phyloP scores from a whole-genome alignment of 1,139 yeast genomes.

The Arxiozyma telluris region DNA sequence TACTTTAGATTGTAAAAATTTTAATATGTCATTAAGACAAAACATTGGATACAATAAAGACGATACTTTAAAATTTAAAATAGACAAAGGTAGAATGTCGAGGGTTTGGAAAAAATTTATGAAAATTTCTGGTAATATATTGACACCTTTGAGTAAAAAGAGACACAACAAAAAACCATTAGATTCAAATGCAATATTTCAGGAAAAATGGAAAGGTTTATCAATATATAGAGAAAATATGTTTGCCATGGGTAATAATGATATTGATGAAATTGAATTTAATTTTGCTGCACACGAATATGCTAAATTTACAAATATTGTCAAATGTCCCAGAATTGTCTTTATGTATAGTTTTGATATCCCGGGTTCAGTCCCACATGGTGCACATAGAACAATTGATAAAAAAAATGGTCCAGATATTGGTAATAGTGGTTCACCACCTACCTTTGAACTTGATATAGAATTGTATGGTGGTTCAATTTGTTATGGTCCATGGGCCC shows the following conservation, averaged over 20 bases:
- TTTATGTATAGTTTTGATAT: conserved; percentile 59
- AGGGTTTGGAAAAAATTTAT: conserved; percentile 20
- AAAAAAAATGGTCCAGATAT: conserved; percentile 39
- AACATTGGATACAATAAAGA: conserved; percentile 48
- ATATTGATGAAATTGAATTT: conserved; percentile 21
- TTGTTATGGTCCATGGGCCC: conserved; percentile 95
- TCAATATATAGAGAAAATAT: conserved; percentile 31
- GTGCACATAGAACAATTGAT: conserved; percentile 25
- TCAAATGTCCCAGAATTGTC: conserved; percentile 53
- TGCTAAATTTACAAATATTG: conserved; percentile 66
- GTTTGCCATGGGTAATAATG: conserved; percentile 21
- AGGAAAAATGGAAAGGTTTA: conserved; percentile 40
- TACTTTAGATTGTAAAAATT: conserved; percentile 14
- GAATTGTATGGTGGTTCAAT: conserved; percentile 54
- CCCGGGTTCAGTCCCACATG: conserved; percentile 52
- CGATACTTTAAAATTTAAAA: conserved; percentile 14
- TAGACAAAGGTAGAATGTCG: conserved; percentile 17
- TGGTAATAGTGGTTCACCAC: conserved; percentile 49
- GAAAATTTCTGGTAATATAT: conserved; percentile 10
- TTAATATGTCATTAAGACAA: conserved; percentile 55
- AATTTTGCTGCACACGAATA: conserved; percentile 50
- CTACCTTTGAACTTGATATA: conserved; percentile 59
- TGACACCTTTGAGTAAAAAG: conserved; percentile 10
- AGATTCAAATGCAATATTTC: conserved; percentile 34
- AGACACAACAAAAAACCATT: conserved; percentile 13